Conservation (phyloP, 495 filamentous ascomycete genomes). For the Pyrenula aspistea region DNA sequence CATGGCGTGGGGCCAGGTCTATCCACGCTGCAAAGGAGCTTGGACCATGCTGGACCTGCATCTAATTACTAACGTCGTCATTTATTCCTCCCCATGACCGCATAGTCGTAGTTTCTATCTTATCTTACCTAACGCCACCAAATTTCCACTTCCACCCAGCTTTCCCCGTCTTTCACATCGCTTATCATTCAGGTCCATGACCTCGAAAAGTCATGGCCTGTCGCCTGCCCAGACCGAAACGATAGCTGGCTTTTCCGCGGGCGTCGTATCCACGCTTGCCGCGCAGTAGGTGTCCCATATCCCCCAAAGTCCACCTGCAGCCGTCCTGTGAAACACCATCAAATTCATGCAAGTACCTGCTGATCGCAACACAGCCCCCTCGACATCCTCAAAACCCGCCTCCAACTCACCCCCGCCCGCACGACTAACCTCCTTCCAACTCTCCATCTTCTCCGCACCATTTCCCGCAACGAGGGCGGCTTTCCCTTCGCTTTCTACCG, state of each 20-base stretch:
- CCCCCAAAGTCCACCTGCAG: not conserved
- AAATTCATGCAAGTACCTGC: not conserved
- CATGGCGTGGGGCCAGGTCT: no score
- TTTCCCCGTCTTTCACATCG: not conserved
- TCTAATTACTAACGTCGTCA: not conserved
- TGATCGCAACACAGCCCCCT: conserved; percentile 56
- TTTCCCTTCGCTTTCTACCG: conserved; percentile 62
- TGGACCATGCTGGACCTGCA: not conserved
- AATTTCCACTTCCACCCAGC: not conserved
- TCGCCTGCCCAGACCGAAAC: conserved; percentile 77
- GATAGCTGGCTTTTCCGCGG: conserved; percentile 81
- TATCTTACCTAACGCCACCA: no score
- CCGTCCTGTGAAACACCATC: no score
- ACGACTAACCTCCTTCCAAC: conserved; percentile 16
- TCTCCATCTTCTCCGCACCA: conserved; percentile 38
- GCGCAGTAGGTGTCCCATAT: conserved; percentile 14
- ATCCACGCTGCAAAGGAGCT: no score
- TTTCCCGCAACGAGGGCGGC: conserved; percentile 44
- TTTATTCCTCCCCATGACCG: not conserved
- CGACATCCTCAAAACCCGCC: conserved; percentile 88
- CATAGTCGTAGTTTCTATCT: not conserved
- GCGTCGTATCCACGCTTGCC: conserved; percentile 65
- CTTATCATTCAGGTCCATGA: not conserved
- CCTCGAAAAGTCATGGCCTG: conserved; percentile 24
- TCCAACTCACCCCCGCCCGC: conserved; percentile 40